Evolutionary conservation across 2,329 filamentous ascomycete genomes (phyloP), one percentile per base, ranked within the genome.

Genomic region (Aspergillus thermomutatus): DNA sequence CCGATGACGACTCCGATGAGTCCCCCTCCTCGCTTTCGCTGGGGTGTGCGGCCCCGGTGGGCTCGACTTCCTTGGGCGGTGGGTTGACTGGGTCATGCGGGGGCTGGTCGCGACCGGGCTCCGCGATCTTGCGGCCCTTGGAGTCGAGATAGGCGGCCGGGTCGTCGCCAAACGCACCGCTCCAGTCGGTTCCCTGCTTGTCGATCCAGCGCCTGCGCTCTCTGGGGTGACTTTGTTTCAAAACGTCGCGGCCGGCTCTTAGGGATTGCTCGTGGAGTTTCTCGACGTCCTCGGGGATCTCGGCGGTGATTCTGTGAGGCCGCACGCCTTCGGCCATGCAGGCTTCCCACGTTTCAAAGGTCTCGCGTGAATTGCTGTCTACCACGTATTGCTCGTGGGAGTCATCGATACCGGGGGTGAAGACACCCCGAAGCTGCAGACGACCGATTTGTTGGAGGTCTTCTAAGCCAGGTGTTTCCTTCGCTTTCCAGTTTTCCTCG

Each of bases 331-430:
- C 92, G 0, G 91, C 86, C 43, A 89, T 85, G 71, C 93, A 97
- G 0, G 92, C 90, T 73, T 97, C 92, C 91, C 92, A 97, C 0
- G 89, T 90, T 76, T 97, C 93, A 62, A 91, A 96, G 0, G 92
- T 97, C 78, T 97, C 94, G 31, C 93, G 87, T 1, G 89, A 88
- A 70, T 96, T 87, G 67, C 96, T 96, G 72, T 95, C 90, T 49
- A 86, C 84, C 23, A 96, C 87, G 65, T 96, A 97, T 1, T 81
- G 82, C 62, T 90, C 83, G 70, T 97, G 94, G 19, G 91, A 89
- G 53, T 90, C 86, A 70, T 97, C 92, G 50, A 91, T 96, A 14
- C 93, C 93, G 0, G 92, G 87, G 62, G 94, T 95, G 79, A 97
- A 97, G 11, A 87, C 83, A 10, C 86, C 90, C 1, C 82, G 81